Percentiles rank a stretch among this genome's conserved stretches.
Conservation (phyloP, 768 basidiomycete genomes). For the Melanogaster broomeanus region DNA sequence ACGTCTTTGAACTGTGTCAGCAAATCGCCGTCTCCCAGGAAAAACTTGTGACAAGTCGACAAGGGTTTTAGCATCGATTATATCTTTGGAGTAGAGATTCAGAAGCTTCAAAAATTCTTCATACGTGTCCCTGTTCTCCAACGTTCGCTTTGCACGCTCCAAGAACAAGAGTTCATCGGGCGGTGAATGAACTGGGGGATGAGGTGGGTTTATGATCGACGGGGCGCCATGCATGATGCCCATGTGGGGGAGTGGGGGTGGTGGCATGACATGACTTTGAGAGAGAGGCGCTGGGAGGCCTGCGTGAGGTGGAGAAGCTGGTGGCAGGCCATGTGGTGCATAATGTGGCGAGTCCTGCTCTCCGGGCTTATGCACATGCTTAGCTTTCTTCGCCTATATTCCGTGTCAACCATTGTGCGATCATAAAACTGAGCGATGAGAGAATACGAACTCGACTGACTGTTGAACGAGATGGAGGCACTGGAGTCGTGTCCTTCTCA, state of each 20-base stretch:
- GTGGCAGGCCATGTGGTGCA: constrained; percentile 46
- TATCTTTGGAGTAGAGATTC: constrained; percentile 86
- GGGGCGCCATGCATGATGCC: constrained; percentile 21
- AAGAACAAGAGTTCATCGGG: constrained; percentile 90
- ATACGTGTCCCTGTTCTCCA: constrained; percentile 76
- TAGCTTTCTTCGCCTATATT: constrained; percentile 59
- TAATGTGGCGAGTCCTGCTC: constrained; percentile 53
- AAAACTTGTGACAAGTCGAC: constrained; percentile 78
- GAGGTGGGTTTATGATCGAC: constrained; percentile 23
- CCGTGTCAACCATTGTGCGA: constrained; percentile 2
- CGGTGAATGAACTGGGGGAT: constrained; percentile 37
- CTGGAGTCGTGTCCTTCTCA: constrained; percentile 71
- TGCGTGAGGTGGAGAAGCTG: constrained; percentile 34
- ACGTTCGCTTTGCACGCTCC: constrained; percentile 82
- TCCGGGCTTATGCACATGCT: constrained; percentile 60
- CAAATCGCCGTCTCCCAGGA: constrained; percentile 81
- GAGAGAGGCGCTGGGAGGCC: constrained; percentile 21
- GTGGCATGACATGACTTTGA: constrained; percentile 31
- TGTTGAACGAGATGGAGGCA: constrained; percentile 50
- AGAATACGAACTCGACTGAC: constrained; percentile 46
- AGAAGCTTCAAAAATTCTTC: constrained; percentile 96
- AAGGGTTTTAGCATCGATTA: constrained; percentile 84
- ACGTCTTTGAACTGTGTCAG: constrained; percentile 84
- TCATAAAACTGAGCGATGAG: background rate
- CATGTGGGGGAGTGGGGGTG: constrained; percentile 27